These are phyloP conservation scores for Zygoascus bituminiphila DNA, from an alignment of 805 yeast genomes.

Conservation along the genomic window DNA sequence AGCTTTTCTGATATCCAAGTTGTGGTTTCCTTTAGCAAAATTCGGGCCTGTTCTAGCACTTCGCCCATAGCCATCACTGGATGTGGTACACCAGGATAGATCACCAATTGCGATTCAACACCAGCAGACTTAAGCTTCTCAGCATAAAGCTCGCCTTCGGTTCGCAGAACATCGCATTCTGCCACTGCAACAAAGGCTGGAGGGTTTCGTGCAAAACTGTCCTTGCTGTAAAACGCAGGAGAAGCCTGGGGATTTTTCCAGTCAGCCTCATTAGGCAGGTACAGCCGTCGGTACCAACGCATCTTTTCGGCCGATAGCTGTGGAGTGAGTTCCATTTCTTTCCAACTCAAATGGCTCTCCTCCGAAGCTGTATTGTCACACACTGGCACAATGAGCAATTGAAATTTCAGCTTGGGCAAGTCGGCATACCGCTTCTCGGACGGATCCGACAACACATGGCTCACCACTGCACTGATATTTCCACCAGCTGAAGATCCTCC, in stretches of 20 bases:
- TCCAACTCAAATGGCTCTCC: constrained; percentile 34
- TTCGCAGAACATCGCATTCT: constrained; percentile 38
- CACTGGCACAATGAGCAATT: constrained; percentile 34
- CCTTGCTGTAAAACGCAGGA: constrained; percentile 36
- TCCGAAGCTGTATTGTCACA: constrained; percentile 25
- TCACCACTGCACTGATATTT: constrained; percentile 24
- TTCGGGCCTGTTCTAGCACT: constrained; percentile 20
- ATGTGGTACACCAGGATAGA: constrained; percentile 40
- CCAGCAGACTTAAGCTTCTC: constrained; percentile 35
- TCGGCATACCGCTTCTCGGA: constrained; percentile 17
- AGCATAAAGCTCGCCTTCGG: constrained; percentile 39
- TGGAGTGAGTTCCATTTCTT: constrained; percentile 22
- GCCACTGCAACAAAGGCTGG: constrained; percentile 37
- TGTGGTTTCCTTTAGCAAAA: constrained; percentile 10
- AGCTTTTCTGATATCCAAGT: not conserved
- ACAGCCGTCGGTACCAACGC: constrained; percentile 38
- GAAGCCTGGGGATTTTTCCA: constrained; percentile 32
- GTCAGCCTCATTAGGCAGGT: constrained; percentile 31
- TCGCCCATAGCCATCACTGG: constrained; percentile 44
- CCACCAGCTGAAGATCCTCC: constrained; percentile 44
- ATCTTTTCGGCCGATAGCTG: constrained; percentile 40
- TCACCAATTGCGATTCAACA: constrained; percentile 8
- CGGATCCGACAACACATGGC: constrained; percentile 23
- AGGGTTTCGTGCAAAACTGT: constrained; percentile 33
- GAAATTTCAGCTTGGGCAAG: constrained; percentile 33